These are phyloP conservation scores for Houttuynia cordata DNA, from an alignment of 164 flowering plant species.

Conservation along the genomic window DNA sequence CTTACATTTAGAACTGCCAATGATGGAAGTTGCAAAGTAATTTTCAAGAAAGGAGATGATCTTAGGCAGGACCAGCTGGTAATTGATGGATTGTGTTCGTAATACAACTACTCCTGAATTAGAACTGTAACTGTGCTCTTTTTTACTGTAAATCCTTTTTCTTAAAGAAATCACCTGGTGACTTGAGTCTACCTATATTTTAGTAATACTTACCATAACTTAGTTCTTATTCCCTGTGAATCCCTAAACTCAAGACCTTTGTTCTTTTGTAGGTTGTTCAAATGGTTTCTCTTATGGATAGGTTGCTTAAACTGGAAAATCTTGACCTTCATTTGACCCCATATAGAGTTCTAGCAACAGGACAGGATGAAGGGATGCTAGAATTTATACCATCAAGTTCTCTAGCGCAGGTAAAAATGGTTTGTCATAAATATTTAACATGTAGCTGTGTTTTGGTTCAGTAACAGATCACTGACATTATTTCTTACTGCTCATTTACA, in stretches of 20 bases:
- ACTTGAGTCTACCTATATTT: too few species aligned
- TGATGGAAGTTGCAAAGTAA: conserved; percentile 79
- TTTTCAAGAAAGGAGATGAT: conserved; percentile 98
- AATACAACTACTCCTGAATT: not conserved
- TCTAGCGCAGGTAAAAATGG: conserved; percentile 65
- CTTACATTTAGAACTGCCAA: conserved; percentile 69
- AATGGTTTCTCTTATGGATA: conserved; percentile 99
- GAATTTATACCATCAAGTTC: conserved; percentile 98
- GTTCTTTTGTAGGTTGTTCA: conserved; percentile 66
- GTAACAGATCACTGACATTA: not conserved
- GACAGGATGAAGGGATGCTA: conserved; percentile 97
- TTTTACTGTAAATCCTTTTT: too few species aligned
- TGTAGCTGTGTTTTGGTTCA: not conserved
- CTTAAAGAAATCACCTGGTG: too few species aligned
- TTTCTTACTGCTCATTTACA: too few species aligned
- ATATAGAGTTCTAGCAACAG: conserved; percentile 96
- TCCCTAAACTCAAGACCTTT: conserved; percentile 1
- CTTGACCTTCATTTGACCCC: conserved; percentile 96
- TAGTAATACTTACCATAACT: too few species aligned
- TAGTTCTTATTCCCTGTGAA: too few species aligned
- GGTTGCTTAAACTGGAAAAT: conserved; percentile 89
- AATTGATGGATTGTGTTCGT: conserved; percentile 7
- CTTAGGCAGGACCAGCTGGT: conserved; percentile 98
- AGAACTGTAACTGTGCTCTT: too few species aligned
- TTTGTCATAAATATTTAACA: not conserved